Base-by-base conservation (phyloP, 805 yeast genomes). In the Myxozyma udenii region DNA sequence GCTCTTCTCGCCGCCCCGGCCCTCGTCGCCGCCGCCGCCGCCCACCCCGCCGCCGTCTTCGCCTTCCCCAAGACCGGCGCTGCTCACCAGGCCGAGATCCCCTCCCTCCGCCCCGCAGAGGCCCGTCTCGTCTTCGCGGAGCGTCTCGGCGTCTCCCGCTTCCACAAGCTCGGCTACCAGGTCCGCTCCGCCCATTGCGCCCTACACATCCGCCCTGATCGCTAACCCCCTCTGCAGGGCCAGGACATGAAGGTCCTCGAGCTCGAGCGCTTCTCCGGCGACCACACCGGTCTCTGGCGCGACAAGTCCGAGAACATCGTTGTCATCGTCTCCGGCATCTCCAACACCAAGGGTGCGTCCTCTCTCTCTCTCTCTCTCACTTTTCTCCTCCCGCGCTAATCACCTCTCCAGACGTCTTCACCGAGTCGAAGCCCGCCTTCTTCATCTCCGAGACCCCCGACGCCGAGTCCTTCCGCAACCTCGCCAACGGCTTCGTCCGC, bases 111-210 rank as follows among this genome's bases (percentile, higher is more conserved):
- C 64, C 83, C 80, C 65, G 85, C 83, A 67, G 82, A 81, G 76
- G 74, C 80, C 61, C 80, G 80, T 70, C 76, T 81, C 65, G 83
- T 79, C 63, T 79, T 81, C 71, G 81, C 81, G 64, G 61, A 57
- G 52, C 54, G 52, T 37, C 57, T 57, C 38, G 61, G 57, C 19
- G 61, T 57, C 32, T 57, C 61, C 23, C 54, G 57, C 21, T 57
- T 56, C 53, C 61, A 57, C 50, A 57, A 57, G 48, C 57, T 57
- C 23, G 60, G 60, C 22, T 55, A 36, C 47, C 53, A 55, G 57
- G 57, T 53, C 18, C 12, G 47, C 23, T n/a, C 23, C 33, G 16
- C 18, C 9, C 43, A 38, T 28, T 35, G 7, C n/a, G n/a, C 21
- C 16, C n/a, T 2, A 14, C 37, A 26, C n/a, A 16, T n/a, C 2